Evolutionary conservation across 176 grass and related monocot species (phyloP), one percentile per base, ranked within the genome.

Genomic region (Musa beccarii): DNA sequence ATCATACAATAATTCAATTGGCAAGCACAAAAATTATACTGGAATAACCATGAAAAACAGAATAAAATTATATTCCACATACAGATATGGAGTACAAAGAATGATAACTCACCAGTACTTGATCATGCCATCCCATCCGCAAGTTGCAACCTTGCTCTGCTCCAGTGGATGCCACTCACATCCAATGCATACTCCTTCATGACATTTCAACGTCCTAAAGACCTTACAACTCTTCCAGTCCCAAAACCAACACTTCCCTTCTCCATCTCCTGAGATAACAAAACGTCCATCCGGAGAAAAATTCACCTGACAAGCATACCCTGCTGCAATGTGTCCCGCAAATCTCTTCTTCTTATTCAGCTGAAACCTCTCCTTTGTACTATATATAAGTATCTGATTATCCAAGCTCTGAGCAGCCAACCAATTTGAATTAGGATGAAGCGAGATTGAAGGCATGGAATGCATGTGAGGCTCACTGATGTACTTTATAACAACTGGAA

Each of bases 331-430:
- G 78, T 99, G 95, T 12, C 95, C 95, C 1, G 90, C 89, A 86
- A 99, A 99, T 73, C 95, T 87, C 83, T 99, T 99, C 85, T 99
- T 99, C 67, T 99, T 99, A 78, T 99, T 99, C 69, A 99, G 86
- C 83, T 94, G 90, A 80, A 99, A 99, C 79, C 95, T 94, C 68
- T 99, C 95, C 80, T 93, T 99, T 13, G 95, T 94, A 71, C 95
- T 84, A 84, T 99, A 99, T 86, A 99, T 99, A 80, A 99, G 83
- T 86, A 99, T 99, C 77, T 99, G 95, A 85, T 99, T 99, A 77
- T 99, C 95, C 74, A 99, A 86, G 78, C 95, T 99, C 83, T 99
- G 95, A 0, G 95, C 91, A 16, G 95, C 95, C 25, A 99, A 54
- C 95, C 95, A 99, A 59, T 94, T 94, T n/a, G 86, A 87, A 84